A percentile compares a stretch with the other conserved stretches of the same genome.
phyloP scores from a whole-genome alignment of 257 asterid species.

The Nicotiana attenuata region DNA sequence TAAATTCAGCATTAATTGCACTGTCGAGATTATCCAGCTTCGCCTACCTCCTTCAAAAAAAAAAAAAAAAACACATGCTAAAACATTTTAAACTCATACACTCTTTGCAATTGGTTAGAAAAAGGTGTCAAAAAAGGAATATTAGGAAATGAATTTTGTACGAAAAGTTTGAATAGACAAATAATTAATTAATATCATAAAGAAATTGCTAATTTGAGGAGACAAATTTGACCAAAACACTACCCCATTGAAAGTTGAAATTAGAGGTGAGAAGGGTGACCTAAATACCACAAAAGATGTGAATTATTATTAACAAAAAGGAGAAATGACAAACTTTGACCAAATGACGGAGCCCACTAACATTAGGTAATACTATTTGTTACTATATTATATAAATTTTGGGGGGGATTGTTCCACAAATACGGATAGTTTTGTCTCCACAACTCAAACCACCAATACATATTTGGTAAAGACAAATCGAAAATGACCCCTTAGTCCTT shows the following conservation, averaged over 20 bases:
- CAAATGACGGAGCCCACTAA: conserved; percentile 7
- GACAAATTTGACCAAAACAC: conserved; percentile 4
- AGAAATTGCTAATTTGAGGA: neutral
- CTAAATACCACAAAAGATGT: neutral
- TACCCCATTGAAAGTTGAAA: neutral
- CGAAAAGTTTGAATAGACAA: neutral
- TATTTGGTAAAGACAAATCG: conserved; percentile 5
- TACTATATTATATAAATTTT: neutral
- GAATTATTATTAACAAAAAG: neutral
- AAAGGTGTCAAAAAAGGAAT: neutral
- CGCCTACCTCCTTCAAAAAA: neutral
- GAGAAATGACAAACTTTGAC: neutral
- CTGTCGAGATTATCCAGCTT: neutral
- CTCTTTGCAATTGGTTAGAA: neutral
- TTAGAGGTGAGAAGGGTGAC: neutral
- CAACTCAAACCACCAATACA: conserved; percentile 17
- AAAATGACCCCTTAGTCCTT: neutral
- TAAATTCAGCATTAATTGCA: neutral
- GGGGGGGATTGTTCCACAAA: neutral
- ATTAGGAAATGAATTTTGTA: neutral
- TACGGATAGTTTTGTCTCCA: conserved; percentile 13
- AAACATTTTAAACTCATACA: neutral
- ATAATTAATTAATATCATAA: neutral
- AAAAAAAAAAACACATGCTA: neutral
- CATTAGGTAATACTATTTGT: neutral